Conservation (phyloP, 495 filamentous ascomycete species). For the Aspergillus cavernicola region DNA sequence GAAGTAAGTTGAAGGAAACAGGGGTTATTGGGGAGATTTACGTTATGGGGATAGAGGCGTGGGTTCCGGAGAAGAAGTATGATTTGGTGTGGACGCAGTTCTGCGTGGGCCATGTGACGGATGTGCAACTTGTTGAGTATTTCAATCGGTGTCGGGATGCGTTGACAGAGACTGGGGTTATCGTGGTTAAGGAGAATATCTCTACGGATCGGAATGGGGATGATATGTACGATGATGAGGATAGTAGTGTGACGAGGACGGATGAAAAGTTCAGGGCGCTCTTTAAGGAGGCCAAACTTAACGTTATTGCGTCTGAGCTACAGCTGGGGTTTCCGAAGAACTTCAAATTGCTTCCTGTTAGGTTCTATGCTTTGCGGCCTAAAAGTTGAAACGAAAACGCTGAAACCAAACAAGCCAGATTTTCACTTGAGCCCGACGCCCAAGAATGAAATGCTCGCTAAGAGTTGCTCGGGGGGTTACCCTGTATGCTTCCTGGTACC, state of each 20-base stretch:
- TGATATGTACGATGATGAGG: constrained; percentile 73
- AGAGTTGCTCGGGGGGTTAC: too few species aligned
- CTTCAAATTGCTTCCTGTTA: constrained; percentile 63
- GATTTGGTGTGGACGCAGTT: constrained; percentile 73
- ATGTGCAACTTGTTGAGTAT: constrained; percentile 66
- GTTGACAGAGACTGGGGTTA: constrained; percentile 48
- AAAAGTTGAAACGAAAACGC: constrained; percentile 4
- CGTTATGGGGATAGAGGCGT: constrained; percentile 72
- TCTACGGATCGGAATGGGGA: constrained; percentile 49
- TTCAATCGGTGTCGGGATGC: constrained; percentile 56
- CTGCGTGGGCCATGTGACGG: constrained; percentile 91
- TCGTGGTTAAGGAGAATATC: constrained; percentile 88
- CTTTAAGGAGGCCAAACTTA: constrained; percentile 66
- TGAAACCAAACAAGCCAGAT: background rate
- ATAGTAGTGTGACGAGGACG: constrained; percentile 76
- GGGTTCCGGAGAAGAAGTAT: constrained; percentile 58
- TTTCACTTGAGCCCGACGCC: background rate
- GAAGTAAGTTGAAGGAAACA: constrained; percentile 25
- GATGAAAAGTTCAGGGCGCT: constrained; percentile 66
- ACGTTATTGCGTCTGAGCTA: constrained; percentile 64
- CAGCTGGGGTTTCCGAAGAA: constrained; percentile 69
- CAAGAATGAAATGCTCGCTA: too few species aligned
- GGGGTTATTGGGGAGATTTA: constrained; percentile 59
- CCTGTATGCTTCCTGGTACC: background rate
- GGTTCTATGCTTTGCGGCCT: constrained; percentile 62